Evolutionary conservation across 495 filamentous ascomycete genomes (phyloP), one percentile per base, ranked within the genome.

Genomic region (Chaetomium tenue): DNA sequence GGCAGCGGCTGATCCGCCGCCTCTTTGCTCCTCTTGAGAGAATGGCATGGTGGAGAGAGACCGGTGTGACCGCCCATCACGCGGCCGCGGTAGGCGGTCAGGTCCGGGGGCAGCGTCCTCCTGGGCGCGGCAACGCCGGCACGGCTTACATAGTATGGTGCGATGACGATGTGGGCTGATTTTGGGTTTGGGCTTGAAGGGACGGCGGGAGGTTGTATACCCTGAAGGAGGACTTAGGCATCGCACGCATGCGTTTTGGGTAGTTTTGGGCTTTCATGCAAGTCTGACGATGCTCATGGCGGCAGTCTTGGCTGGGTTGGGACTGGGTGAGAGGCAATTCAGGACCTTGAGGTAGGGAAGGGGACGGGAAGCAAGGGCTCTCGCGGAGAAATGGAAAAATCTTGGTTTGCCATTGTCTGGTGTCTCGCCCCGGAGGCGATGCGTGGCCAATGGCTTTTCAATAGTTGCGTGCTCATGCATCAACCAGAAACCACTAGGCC

Each of bases 1-100:
- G 55, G 11, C 1, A 22, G 20, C 28, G 55, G 33, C 39, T 58
- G 55, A 58, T 58, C 53, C 53, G 30, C 33, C 22, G 33, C 4
- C 53, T 40, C 28, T 37, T 37, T n/a, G n/a, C n/a, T n/a, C n/a
- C n/a, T n/a, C 5, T 37, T n/a, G 28, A 28, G 18, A 8, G 30
- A 20, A 28, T 3, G 52, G 8, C n/a, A n/a, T 28, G 52, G 54
- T 57, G 54, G 33, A 25, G 54, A 37, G 37, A 39, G 20, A 26
- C 55, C 20, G 55, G 55, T 25, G 30, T 22, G 33, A 33, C n/a
- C 26, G 26, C 37, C 20, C 55, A 37, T 12, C 39, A 42, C 28
- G 39, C 7, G 37, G 55, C 15, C 12, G 55, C 16, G 42, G 55
- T 58, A 12, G 55, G 55, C 55, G 55, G 55, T 58, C 55, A 58